Percentiles rank a stretch among this genome's conserved stretches.
phyloP scores from a whole-genome alignment of 2,329 filamentous ascomycete species.

The Fusarium devonianum region DNA sequence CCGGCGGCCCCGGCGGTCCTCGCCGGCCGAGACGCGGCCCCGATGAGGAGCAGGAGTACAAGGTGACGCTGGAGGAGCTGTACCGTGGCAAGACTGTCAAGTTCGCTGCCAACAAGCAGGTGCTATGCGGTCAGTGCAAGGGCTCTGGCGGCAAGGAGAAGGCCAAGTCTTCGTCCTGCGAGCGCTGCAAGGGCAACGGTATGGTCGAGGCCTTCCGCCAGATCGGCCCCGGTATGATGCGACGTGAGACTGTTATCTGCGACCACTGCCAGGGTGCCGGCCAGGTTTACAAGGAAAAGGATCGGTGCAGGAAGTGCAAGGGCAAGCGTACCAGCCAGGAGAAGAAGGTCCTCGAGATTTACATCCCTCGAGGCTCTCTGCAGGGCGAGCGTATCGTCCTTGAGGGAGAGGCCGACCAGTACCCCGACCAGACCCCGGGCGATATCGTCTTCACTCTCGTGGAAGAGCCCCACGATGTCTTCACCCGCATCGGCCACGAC shows the following conservation, averaged over 20 bases:
- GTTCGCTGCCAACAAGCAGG: slow-evolving; percentile 93
- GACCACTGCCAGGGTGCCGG: slow-evolving; percentile 86
- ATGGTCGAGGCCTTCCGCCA: slow-evolving; percentile 79
- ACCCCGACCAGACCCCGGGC: slow-evolving; percentile 86
- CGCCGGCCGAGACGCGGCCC: slow-evolving; percentile 73
- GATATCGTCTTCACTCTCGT: slow-evolving; percentile 90
- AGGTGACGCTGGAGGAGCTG: slow-evolving; percentile 89
- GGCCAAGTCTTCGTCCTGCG: slow-evolving; percentile 82
- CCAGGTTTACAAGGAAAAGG: slow-evolving; percentile 90
- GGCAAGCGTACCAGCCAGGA: slow-evolving; percentile 85
- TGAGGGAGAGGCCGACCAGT: slow-evolving; percentile 92
- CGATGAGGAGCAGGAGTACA: slow-evolving; percentile 89
- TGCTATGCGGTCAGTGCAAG: slow-evolving; percentile 86
- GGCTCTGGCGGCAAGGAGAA: slow-evolving; percentile 91
- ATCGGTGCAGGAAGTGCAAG: slow-evolving; percentile 99
- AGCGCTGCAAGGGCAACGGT: slow-evolving; percentile 83
- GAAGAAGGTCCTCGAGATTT: slow-evolving; percentile 94
- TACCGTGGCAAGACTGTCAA: slow-evolving; percentile 99
- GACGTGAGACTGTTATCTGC: slow-evolving; percentile 80
- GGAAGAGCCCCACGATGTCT: slow-evolving; percentile 81
- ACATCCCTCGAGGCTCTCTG: slow-evolving; percentile 86
- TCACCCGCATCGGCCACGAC: slow-evolving; percentile 84
- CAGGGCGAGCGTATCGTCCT: slow-evolving; percentile 90
- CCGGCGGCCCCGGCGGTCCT: slow-evolving; percentile 61
- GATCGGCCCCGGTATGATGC: slow-evolving; percentile 85